Evolutionary conservation across 768 basidiomycete species (phyloP).

Genomic region (Termitomyces eurrhizus): DNA sequence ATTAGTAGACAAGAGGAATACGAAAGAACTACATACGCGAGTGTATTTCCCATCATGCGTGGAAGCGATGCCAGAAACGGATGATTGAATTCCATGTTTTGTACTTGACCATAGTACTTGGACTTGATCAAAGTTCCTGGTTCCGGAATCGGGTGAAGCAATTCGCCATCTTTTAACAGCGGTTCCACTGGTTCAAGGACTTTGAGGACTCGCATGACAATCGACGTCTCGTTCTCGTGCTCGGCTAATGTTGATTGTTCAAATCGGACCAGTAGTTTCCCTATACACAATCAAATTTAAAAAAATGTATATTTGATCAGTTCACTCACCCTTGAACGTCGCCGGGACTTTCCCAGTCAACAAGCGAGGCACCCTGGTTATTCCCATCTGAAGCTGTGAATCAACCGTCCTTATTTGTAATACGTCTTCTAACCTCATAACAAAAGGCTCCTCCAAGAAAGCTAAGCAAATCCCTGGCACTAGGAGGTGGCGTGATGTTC

Average conservation of each 20-base stretch:
- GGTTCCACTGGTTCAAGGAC: not conserved
- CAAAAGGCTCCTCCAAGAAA: not conserved
- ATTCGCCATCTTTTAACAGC: not conserved
- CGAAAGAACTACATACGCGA: not conserved
- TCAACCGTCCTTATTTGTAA: not conserved
- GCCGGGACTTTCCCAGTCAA: not conserved
- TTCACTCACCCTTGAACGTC: not conserved
- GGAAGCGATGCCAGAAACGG: not conserved
- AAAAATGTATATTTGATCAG: not conserved
- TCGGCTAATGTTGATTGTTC: not conserved
- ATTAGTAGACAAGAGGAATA: not conserved
- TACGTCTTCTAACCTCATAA: not conserved
- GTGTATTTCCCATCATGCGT: not conserved
- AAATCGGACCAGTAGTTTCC: not conserved
- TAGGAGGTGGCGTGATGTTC: no score
- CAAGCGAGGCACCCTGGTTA: not conserved
- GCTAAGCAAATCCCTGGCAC: not conserved
- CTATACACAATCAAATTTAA: not conserved
- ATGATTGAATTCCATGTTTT: not conserved
- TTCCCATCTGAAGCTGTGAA: not conserved
- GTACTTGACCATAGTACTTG: not conserved
- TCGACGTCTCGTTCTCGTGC: not conserved
- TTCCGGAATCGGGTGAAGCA: not conserved
- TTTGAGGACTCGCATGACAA: not conserved
- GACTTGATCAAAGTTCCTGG: not conserved